These are phyloP conservation scores for Cetraspora pellucida DNA, from an alignment of 192 early-diverging fungal genomes.

Conservation along the genomic window DNA sequence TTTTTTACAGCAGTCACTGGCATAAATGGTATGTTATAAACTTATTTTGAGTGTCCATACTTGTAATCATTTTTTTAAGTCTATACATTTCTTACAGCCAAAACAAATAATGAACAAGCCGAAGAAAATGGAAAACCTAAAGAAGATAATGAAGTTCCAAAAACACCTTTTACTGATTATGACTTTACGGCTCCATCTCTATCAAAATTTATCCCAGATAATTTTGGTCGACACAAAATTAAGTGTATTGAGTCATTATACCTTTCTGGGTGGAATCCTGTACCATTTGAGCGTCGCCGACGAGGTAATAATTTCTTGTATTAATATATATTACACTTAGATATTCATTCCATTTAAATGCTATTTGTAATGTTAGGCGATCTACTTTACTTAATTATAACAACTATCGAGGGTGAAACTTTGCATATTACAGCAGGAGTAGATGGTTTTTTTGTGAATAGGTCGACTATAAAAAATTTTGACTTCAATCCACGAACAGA, in stretches of 20 bases:
- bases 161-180: conserved; percentile 52
- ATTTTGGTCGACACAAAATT: conserved; percentile 55
- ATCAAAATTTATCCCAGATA: conserved; percentile 57
- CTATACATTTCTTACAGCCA: conserved; percentile 7
- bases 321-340: not conserved
- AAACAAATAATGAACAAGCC: conserved; percentile 13
- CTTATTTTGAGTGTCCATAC: not conserved
- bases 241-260: conserved; percentile 73
- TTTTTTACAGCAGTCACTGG: conserved; percentile 68
- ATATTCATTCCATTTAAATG: not conserved
- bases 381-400: conserved; percentile 85
- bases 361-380: conserved; percentile 55
- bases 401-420: conserved; percentile 81
- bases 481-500: conserved; percentile 55
- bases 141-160: conserved; percentile 41
- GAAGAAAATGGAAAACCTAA: conserved; percentile 20
- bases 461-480: conserved; percentile 72
- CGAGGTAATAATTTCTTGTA: conserved; percentile 47
- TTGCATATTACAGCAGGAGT: conserved; percentile 83
- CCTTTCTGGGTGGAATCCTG: conserved; percentile 93
- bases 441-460: conserved; percentile 88
- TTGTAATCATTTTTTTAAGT: not conserved
- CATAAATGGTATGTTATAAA: conserved; percentile 52
- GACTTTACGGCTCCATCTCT: conserved; percentile 52
- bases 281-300: conserved; percentile 70